Base-by-base conservation (phyloP, 371 early-diverging fungal genomes). In the Mortierella polycephala region DNA sequence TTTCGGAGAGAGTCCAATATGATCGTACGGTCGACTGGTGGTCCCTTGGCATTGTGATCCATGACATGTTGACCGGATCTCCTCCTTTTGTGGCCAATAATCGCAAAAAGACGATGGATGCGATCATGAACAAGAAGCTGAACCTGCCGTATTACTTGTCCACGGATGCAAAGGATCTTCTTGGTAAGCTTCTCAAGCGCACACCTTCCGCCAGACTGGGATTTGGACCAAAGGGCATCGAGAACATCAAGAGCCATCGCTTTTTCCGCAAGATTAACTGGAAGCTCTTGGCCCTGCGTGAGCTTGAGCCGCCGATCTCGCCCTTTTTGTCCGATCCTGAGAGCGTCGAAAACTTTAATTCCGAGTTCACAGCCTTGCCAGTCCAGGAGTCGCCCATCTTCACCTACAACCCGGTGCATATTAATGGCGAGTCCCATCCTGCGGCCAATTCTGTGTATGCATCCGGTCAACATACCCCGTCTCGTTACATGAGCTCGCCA, bases 11-110 rank as follows among this genome's bases (percentile, higher is more conserved):
- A 7, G 74, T 90, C n/a, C 92, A 92, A 49, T 97, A 97, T 77
- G 95, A 94, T 51, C 89, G 91, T 47, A 83, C 88, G 6, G 96
- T 95, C 2, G 99, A 98, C 83, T 96, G 96, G 93, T 98, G 99
- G 99, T 90, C 93, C 20, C 83, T 96, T 18, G 99, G 97, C 7
- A 93, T 97, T 42, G 83, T 96, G 51, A 85, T 96, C 40, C 97
- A 92, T 83, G 96, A 96, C 69, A 93, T 97, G 93, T 74, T 95
- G 67, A 89, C 92, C 6, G 94, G 94, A 21, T 86, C 88, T 60
- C 89, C 71, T 23, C 95, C 96, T 8, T 96, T 94, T 74, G 90
- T 89, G 40, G 89, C 90, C 56, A 89, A 84, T 56, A 92, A 94
- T 72, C 88, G 90, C 49, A 88, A 92, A 60, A 93, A 92, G 74